Evolutionary conservation across 2,329 filamentous ascomycete genomes (phyloP).

Genomic region (Penicillium sumatraense): DNA sequence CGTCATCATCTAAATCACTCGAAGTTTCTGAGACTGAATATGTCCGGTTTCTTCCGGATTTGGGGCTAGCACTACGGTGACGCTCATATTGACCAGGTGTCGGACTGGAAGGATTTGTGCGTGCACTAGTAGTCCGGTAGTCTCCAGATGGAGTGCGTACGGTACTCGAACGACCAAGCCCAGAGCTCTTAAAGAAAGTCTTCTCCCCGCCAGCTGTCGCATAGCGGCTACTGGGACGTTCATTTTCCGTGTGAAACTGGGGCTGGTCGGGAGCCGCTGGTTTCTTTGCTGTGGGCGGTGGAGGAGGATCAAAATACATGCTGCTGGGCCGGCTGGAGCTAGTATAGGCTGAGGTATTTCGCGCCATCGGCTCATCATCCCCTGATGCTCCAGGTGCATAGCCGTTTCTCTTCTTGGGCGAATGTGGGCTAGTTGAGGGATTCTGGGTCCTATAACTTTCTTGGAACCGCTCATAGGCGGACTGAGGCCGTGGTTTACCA

Average conservation of each 20-base stretch:
- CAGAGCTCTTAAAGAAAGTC: slow-evolving; percentile 58
- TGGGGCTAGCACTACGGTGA: slow-evolving; percentile 51
- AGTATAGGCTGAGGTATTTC: slow-evolving; percentile 56
- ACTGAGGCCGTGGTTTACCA: slow-evolving; percentile 38
- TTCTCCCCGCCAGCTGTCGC: slow-evolving; percentile 59
- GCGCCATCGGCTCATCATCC: slow-evolving; percentile 63
- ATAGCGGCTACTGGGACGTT: slow-evolving; percentile 61
- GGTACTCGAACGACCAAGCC: slow-evolving; percentile 58
- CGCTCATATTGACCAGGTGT: slow-evolving; percentile 34
- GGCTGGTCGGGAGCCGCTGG: slow-evolving; percentile 39
- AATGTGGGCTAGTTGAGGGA: slow-evolving; percentile 40
- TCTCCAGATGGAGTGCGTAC: slow-evolving; percentile 55
- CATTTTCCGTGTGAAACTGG: slow-evolving; percentile 36
- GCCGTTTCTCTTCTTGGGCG: slow-evolving; percentile 57
- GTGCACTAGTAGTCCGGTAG: slow-evolving; percentile 34
- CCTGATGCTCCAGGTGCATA: slow-evolving; percentile 64
- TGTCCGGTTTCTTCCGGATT: slow-evolving; percentile 35
- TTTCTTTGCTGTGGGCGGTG: slow-evolving; percentile 48
- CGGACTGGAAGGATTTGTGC: slow-evolving; percentile 43
- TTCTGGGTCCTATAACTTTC: slow-evolving; percentile 37
- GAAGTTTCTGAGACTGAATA: slow-evolving; percentile 42
- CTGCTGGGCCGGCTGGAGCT: slow-evolving; percentile 34
- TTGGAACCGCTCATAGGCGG: slow-evolving; percentile 46
- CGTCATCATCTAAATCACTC: slow-evolving; percentile 40
- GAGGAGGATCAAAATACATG: slow-evolving; percentile 43